Conservation (phyloP, 371 early-diverging fungal genomes). For the Mucor irregularis region DNA sequence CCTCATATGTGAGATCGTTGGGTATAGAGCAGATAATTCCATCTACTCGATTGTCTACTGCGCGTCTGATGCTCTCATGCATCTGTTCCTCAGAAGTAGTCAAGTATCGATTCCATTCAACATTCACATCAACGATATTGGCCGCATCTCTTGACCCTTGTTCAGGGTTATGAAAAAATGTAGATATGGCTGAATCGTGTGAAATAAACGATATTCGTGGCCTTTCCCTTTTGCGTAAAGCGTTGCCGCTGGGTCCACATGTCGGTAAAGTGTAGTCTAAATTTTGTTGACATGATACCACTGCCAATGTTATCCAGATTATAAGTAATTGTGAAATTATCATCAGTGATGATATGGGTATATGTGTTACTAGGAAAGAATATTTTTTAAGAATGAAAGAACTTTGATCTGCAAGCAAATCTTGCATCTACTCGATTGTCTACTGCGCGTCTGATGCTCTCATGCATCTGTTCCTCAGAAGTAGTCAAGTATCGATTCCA, state of each 20-base stretch:
- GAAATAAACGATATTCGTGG: conserved; percentile 33
- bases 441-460: conserved; percentile 32
- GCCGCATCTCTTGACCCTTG: conserved; percentile 49
- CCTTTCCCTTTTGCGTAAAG: background rate
- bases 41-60: conserved; percentile 32
- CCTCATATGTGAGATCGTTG: conserved; percentile 34
- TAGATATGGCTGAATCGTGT: conserved; percentile 31
- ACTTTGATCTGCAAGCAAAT: background rate
- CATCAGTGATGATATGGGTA: too few species aligned
- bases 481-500: conserved; percentile 39
- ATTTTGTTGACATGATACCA: background rate
- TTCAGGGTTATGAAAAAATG: conserved; percentile 37
- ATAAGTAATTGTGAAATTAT: too few species aligned
- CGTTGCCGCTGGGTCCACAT: background rate
- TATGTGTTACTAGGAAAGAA: too few species aligned
- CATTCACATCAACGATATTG: conserved; percentile 31
- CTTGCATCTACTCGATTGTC: conserved; percentile 29
- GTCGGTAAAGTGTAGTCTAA: background rate
- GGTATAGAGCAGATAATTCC: conserved; percentile 51
- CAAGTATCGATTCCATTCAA: conserved; percentile 42
- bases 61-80: conserved; percentile 33
- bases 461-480: conserved; percentile 30
- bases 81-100: conserved; percentile 25
- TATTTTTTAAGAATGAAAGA: too few species aligned
- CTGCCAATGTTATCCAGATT: too few species aligned